These are phyloP conservation scores for Platanthera zijinensis DNA, from an alignment of 106 monocot species.

Conservation along the genomic window DNA sequence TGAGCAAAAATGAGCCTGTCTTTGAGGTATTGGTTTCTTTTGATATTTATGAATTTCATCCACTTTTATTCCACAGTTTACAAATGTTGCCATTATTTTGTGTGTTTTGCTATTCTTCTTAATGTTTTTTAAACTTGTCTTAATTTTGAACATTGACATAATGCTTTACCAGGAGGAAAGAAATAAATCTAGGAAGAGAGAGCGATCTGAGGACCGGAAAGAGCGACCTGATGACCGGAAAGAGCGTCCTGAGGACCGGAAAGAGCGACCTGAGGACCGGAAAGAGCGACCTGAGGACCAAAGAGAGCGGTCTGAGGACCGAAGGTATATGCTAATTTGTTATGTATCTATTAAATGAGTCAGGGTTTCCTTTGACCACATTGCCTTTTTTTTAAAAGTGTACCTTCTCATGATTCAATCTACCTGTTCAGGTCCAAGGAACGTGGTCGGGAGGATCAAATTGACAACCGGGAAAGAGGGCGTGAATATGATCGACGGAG, in stretches of 20 bases:
- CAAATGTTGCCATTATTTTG: conserved; percentile 1
- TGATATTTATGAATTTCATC: neutral
- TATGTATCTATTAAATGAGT: neutral
- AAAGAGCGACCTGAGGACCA: conserved; percentile 40
- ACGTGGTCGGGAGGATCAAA: conserved; percentile 24
- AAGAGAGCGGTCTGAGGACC: conserved; percentile 14
- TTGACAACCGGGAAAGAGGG: conserved; percentile 22
- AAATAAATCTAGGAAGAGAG: conserved; percentile 46
- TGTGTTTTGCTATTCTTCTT: conserved; percentile 1
- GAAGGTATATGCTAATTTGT: neutral
- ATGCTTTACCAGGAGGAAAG: conserved; percentile 55
- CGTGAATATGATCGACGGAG: conserved; percentile 45
- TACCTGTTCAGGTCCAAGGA: conserved; percentile 49
- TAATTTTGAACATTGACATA: neutral
- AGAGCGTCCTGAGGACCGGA: neutral
- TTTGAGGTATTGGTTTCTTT: conserved; percentile 6
- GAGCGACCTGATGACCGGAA: conserved; percentile 26
- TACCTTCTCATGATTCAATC: neutral
- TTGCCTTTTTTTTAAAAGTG: conserved; percentile 2
- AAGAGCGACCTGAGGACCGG: conserved; percentile 38
- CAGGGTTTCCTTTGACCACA: neutral
- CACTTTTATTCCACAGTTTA: neutral
- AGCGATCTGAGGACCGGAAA: conserved; percentile 46
- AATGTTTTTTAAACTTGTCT: conserved; percentile 3
- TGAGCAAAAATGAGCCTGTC: neutral